Evolutionary conservation across 495 filamentous ascomycete genomes (phyloP), one percentile per base, ranked within the genome.

Genomic region (Podospora australis): DNA sequence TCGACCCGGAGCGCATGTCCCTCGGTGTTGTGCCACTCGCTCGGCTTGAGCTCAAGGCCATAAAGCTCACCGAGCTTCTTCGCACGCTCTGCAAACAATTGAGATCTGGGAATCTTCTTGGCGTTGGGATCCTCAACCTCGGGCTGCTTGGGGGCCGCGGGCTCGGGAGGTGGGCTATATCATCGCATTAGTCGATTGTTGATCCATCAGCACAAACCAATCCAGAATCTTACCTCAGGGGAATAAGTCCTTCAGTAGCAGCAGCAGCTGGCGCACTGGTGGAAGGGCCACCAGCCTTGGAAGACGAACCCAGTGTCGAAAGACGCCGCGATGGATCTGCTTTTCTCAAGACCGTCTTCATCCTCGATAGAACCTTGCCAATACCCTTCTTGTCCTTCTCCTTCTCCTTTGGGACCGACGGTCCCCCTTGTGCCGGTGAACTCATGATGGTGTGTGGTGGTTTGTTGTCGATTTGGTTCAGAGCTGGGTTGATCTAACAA

Each of bases 21-120:
- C 49, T 79, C 75, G 50, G 66, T 63, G 38, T 71, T 68, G 54
- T 77, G 78, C 83, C 81, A 86, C 62, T 88, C 84, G 49, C 73
- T 78, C 10, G 81, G 75, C 54, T 86, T 79, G 28, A 88, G 70
- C 42, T 79, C 80, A 52, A 90, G 54, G 32, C 83, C 84, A 52
- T 88, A 88, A 55, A 84, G 83, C 53, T 83, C 80, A 56, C 87
- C 87, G 20, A 91, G 70, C 44, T 75, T 78, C 57, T 80, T 79
- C 6, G 84, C 80, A 49, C 80, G 82, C 55, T 87, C 83, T 55
- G 84, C 79, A 42, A 84, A 81, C 39, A 81, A 53, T 41, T 76
- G 69, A 29, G 64, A 53, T 35, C 70, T 63, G 22, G 71, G 70
- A 21, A 75, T 59, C 59, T 62, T 71, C 25, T 62, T 70, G 2